Percentiles rank a stretch among this genome's conserved stretches.
These are phyloP conservation scores for Schizothecium vesticola DNA, from an alignment of 495 filamentous ascomycete genomes.

Conservation along the genomic window DNA sequence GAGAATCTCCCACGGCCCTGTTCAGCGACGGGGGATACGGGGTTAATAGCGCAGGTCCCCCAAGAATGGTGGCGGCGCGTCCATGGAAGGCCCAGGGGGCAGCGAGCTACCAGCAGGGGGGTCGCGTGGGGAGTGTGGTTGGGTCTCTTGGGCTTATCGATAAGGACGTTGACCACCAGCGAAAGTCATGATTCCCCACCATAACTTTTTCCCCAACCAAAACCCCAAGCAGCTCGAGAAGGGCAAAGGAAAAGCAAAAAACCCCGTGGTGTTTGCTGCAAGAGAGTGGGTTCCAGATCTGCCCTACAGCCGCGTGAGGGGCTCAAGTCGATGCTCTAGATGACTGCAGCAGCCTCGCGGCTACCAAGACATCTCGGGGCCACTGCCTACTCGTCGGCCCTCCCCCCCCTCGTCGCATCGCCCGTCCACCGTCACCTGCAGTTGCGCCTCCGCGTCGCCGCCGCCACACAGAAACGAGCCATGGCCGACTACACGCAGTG, in stretches of 20 bases:
- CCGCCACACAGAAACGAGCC: neutral
- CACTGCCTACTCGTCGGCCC: neutral
- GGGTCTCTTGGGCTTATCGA: neutral
- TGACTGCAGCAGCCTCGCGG: neutral
- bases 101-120: neutral
- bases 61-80: neutral
- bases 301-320: neutral
- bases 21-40: neutral
- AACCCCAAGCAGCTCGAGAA: neutral
- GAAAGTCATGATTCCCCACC: neutral
- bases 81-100: neutral
- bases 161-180: neutral
- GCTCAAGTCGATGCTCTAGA: neutral
- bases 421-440: neutral
- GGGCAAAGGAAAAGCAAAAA: neutral
- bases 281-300: neutral
- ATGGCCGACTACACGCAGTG: conserved; percentile 46
- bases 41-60: neutral
- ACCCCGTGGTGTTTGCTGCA: neutral
- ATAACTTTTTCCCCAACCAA: neutral
- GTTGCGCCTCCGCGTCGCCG: neutral
- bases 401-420: neutral
- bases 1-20: neutral
- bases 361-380: neutral
- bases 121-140: neutral